A percentile compares a stretch with the other conserved stretches of the same genome.
phyloP scores from a whole-genome alignment of 2,329 filamentous ascomycete genomes.

The Sarocladium strictum region DNA sequence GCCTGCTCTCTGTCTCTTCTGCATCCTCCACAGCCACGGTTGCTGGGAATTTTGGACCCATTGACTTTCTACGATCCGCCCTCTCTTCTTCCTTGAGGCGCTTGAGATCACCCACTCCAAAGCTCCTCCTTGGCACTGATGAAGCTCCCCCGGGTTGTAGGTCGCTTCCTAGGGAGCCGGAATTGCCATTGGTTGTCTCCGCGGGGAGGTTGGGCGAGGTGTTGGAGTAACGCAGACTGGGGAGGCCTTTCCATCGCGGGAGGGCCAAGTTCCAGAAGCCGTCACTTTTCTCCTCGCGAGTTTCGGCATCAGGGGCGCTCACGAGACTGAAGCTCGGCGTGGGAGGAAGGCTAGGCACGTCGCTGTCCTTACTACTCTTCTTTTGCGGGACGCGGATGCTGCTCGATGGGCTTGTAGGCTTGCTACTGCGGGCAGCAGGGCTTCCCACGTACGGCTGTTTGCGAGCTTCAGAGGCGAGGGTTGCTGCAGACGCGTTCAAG shows the following conservation, averaged over 20 bases:
- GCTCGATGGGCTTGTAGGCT: constrained; percentile 33
- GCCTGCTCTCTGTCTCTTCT: neutral
- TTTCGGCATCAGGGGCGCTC: constrained; percentile 24
- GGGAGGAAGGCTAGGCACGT: constrained; percentile 33
- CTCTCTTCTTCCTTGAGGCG: constrained; percentile 20
- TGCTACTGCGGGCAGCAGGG: constrained; percentile 9
- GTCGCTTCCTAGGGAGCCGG: neutral
- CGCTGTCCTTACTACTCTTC: constrained; percentile 18
- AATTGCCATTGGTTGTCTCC: constrained; percentile 7
- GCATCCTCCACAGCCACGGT: constrained; percentile 3
- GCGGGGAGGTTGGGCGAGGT: constrained; percentile 14
- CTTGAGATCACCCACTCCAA: constrained; percentile 23
- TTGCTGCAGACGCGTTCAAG: constrained; percentile 29
- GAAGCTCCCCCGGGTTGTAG: constrained; percentile 21
- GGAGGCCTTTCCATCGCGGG: constrained; percentile 40
- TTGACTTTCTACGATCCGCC: constrained; percentile 23
- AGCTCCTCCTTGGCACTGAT: constrained; percentile 23
- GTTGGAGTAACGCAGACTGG: constrained; percentile 26
- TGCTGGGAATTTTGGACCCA: constrained; percentile 18
- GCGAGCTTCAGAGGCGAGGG: constrained; percentile 39
- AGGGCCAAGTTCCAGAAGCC: constrained; percentile 51
- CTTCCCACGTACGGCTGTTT: constrained; percentile 34
- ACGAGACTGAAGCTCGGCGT: constrained; percentile 51
- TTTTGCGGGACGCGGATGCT: constrained; percentile 20
- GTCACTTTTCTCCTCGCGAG: constrained; percentile 34